phyloP scores from a whole-genome alignment of 768 basidiomycete genomes.

The Ephemerocybe angulata region DNA sequence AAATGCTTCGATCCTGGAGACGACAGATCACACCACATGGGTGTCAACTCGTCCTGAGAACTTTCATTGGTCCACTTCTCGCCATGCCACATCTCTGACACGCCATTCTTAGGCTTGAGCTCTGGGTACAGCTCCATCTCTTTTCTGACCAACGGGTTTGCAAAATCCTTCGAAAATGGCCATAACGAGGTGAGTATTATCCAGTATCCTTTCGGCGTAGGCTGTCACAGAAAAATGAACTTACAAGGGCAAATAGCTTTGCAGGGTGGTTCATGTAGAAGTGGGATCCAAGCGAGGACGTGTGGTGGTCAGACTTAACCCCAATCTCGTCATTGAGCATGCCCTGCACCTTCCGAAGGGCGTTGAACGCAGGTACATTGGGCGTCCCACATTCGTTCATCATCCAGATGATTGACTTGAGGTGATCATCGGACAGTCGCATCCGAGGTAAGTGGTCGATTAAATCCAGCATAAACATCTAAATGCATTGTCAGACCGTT shows the following conservation, averaged over 20 bases:
- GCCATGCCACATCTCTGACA: slow-evolving; percentile 26
- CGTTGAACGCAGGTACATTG: slow-evolving; percentile 23
- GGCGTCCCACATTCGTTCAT: slow-evolving; percentile 26
- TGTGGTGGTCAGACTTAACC: slow-evolving; percentile 1
- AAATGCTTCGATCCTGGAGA: slow-evolving; percentile 14
- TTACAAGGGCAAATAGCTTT: slow-evolving; percentile 5
- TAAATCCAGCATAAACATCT: too few relatives aligned
- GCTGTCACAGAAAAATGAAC: neutral
- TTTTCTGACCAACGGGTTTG: slow-evolving; percentile 21
- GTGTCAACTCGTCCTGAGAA: slow-evolving; percentile 11
- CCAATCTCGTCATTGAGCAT: neutral
- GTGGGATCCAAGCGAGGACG: slow-evolving; percentile 2
- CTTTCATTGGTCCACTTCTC: slow-evolving; percentile 23
- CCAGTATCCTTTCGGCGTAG: neutral
- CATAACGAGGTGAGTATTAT: neutral
- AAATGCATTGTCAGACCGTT: too few relatives aligned
- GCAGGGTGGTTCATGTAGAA: slow-evolving; percentile 9
- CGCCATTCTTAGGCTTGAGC: slow-evolving; percentile 6
- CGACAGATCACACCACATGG: slow-evolving; percentile 28
- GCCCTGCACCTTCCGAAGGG: slow-evolving; percentile 7
- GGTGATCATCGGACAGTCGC: slow-evolving; percentile 29
- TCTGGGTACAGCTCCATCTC: slow-evolving; percentile 26
- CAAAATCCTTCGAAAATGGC: slow-evolving; percentile 19
- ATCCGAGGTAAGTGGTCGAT: slow-evolving; percentile 31
- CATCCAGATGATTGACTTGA: slow-evolving; percentile 28